These are phyloP conservation scores for Sporothrix protearum DNA, from an alignment of 2,329 filamentous ascomycete genomes.

Conservation along the genomic window DNA sequence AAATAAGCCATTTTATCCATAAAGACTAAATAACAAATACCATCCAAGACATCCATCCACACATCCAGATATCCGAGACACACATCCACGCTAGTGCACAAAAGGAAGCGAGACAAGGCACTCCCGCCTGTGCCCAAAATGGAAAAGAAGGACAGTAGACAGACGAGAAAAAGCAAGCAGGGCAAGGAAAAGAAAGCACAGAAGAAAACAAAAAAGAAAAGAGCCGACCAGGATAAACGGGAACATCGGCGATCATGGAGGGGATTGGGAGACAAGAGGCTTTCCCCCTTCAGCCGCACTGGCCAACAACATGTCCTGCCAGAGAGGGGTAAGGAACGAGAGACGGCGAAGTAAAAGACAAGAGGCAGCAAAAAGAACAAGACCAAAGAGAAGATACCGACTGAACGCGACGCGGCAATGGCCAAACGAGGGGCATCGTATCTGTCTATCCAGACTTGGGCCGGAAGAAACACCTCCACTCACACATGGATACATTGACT, in stretches of 20 bases:
- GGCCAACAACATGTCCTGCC: background rate
- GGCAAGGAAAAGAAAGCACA: background rate
- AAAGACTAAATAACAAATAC: background rate
- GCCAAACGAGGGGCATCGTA: background rate
- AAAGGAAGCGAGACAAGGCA: background rate
- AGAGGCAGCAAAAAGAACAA: background rate
- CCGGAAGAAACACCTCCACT: background rate
- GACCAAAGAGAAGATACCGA: background rate
- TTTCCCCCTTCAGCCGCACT: background rate
- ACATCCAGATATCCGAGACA: background rate
- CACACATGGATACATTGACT: background rate
- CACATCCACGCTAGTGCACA: background rate
- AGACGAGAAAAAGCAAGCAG: background rate
- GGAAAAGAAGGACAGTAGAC: background rate
- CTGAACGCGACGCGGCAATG: background rate
- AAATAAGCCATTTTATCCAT: background rate
- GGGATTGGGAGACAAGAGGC: background rate
- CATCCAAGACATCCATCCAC: background rate
- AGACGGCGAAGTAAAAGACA: background rate
- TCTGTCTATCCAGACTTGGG: background rate
- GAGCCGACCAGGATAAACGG: background rate
- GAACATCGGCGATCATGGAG: slow-evolving; percentile 6
- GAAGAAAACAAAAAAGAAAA: background rate
- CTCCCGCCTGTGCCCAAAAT: background rate
- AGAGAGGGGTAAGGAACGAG: background rate